Conservation (phyloP, 1,139 yeast species). For the Yamadazyma kanchanaburiensis region DNA sequence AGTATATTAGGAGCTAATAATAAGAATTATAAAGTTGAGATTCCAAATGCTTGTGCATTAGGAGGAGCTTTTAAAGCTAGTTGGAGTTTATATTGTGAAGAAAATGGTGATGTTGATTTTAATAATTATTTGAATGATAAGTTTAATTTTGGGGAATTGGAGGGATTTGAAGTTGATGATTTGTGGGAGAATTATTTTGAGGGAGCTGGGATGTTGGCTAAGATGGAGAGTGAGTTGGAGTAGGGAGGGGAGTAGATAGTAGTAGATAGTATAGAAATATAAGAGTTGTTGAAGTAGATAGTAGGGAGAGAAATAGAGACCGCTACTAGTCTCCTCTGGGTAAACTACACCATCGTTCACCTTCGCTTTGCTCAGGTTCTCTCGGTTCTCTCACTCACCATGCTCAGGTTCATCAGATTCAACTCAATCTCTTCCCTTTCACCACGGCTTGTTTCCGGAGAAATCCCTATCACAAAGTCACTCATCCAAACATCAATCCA, state of each 20-base stretch:
- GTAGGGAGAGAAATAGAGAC: too few species aligned
- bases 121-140: constrained; percentile 38
- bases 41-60: constrained; percentile 87
- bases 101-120: constrained; percentile 35
- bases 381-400: too few species aligned
- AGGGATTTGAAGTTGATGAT: constrained; percentile 37
- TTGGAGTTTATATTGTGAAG: constrained; percentile 54
- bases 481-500: constrained; percentile 9
- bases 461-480: constrained; percentile 8
- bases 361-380: too few species aligned
- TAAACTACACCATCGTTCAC: constrained; percentile 1
- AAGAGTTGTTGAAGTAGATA: too few species aligned
- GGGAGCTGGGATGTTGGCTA: constrained; percentile 50
- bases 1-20: constrained; percentile 60
- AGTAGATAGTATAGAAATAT: neutral
- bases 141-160: constrained; percentile 49
- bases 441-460: constrained; percentile 7
- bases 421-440: constrained; percentile 10
- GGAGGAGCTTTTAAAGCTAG: constrained; percentile 93
- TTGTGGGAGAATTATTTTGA: constrained; percentile 47
- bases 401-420: constrained; percentile 12
- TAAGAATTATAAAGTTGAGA: constrained; percentile 71
- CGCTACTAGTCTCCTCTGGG: too few species aligned
- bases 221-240: constrained; percentile 38
- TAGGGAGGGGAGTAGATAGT: constrained; percentile 11